These are phyloP conservation scores for Hygrophoropsis aurantiaca DNA, from an alignment of 768 basidiomycete genomes.

Conservation along the genomic window DNA sequence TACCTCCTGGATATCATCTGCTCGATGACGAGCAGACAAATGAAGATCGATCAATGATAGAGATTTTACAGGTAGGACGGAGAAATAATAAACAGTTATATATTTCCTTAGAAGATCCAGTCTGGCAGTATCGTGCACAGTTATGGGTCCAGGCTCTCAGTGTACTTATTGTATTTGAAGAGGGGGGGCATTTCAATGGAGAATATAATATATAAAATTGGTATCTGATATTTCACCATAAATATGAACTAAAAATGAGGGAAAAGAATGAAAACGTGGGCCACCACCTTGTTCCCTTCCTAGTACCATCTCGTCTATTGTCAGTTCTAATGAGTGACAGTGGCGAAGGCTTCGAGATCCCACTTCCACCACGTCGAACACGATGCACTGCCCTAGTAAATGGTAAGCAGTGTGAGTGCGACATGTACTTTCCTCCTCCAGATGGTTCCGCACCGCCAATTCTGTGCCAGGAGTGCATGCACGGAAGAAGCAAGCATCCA, in stretches of 20 bases:
- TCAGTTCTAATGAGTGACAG: no score
- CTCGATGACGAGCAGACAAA: constrained; percentile 14
- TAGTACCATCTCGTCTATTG: no score
- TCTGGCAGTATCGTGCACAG: constrained; percentile 13
- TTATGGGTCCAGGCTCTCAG: constrained; percentile 14
- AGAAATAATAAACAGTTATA: constrained; percentile 4
- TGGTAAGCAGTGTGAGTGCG: background rate
- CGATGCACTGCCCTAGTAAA: background rate
- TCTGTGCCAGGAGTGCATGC: constrained; percentile 2
- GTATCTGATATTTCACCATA: no score
- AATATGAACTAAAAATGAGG: no score
- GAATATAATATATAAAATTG: no score
- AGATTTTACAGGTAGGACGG: constrained; percentile 8
- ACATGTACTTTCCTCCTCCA: background rate
- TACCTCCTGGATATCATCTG: constrained; percentile 12
- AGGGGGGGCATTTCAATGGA: background rate
- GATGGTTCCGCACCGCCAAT: background rate
- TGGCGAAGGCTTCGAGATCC: no score
- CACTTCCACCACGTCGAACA: background rate
- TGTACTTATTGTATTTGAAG: constrained; percentile 4
- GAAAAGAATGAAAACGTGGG: no score
- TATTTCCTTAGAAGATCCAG: constrained; percentile 9
- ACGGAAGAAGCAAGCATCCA: constrained; percentile 4
- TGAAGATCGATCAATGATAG: constrained; percentile 5
- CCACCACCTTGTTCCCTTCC: no score